Evolutionary conservation across 169 alveolate genomes (phyloP).

Genomic region (Babesia divergens): DNA sequence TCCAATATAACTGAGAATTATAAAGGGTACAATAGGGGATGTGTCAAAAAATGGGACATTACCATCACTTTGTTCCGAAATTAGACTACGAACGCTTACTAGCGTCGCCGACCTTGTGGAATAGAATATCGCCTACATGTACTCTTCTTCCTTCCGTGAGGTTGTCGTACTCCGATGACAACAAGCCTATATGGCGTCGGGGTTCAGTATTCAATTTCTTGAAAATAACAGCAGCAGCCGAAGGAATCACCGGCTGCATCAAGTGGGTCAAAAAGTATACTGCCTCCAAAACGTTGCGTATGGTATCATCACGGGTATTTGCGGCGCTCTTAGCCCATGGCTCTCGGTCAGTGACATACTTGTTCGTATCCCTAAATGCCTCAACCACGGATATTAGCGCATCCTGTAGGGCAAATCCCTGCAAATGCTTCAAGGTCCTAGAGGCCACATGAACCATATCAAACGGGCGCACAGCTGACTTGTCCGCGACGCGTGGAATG

Average conservation of each 20-base stretch:
- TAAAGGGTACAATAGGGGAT: too few relatives aligned
- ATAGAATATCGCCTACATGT: conserved; percentile 46
- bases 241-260: conserved; percentile 83
- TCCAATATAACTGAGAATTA: too few relatives aligned
- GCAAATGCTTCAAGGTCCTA: conserved; percentile 55
- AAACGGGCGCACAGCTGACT: conserved; percentile 71
- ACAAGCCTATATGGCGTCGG: conserved; percentile 50
- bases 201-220: conserved; percentile 71
- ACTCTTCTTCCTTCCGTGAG: conserved; percentile 46
- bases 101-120: conserved; percentile 25
- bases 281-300: conserved; percentile 86
- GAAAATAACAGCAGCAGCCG: conserved; percentile 77
- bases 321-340: conserved; percentile 82
- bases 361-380: conserved; percentile 79
- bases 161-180: conserved; percentile 65
- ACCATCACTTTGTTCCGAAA: too few relatives aligned
- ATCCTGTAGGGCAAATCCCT: conserved; percentile 63
- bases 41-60: not conserved
- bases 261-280: conserved; percentile 83
- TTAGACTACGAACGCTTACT: not conserved
- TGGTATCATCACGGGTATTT: conserved; percentile 68
- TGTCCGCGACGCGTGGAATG: conserved; percentile 65
- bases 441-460: conserved; percentile 66
- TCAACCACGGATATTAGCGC: conserved; percentile 72
- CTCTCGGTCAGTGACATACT: conserved; percentile 81